Evolutionary conservation across 1,284 basidiomycete species (phyloP).

Genomic region (Austroboletus olivaceoglutinosus): DNA sequence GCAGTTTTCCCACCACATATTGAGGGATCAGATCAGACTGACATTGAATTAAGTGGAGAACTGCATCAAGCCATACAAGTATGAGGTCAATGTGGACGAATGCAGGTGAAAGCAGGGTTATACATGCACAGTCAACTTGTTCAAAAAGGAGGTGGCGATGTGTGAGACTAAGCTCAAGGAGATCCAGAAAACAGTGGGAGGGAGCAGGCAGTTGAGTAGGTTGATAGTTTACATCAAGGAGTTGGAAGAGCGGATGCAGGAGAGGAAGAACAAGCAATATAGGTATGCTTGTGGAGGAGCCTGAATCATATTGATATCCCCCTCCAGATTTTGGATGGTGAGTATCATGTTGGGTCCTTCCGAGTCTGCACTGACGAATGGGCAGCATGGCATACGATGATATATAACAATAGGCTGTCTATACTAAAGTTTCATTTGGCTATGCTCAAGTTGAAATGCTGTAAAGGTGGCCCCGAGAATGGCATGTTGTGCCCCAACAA

Average conservation of each 20-base stretch:
- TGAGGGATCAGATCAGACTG: slow-evolving; percentile 88
- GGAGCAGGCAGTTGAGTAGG: slow-evolving; percentile 72
- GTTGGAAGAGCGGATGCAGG: slow-evolving; percentile 80
- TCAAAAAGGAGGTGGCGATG: slow-evolving; percentile 81
- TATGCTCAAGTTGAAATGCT: slow-evolving; percentile 86
- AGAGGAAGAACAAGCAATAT: slow-evolving; percentile 55
- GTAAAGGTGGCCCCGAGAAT: slow-evolving; percentile 81
- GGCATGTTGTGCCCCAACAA: slow-evolving; percentile 92
- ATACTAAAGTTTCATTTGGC: slow-evolving; percentile 84
- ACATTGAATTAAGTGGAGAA: slow-evolving; percentile 99
- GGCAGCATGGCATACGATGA: slow-evolving; percentile 86
- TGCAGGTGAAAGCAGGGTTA: slow-evolving; percentile 91
- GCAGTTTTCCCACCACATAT: slow-evolving; percentile 88
- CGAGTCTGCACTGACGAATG: slow-evolving; percentile 4
- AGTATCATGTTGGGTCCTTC: slow-evolving; percentile 1
- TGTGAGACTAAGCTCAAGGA: slow-evolving; percentile 87
- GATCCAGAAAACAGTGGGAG: slow-evolving; percentile 85
- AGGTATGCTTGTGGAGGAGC: slow-evolving; percentile 42
- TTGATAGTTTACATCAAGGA: slow-evolving; percentile 82
- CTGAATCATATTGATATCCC: slow-evolving; percentile 85
- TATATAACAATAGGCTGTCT: slow-evolving; percentile 78
- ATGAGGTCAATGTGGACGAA: slow-evolving; percentile 88
- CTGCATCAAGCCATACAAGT: slow-evolving; percentile 99
- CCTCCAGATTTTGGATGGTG: slow-evolving; percentile 85
- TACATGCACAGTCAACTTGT: slow-evolving; percentile 69